These are phyloP conservation scores for Salix dunnii DNA, from an alignment of 345 rosid species.

Conservation along the genomic window DNA sequence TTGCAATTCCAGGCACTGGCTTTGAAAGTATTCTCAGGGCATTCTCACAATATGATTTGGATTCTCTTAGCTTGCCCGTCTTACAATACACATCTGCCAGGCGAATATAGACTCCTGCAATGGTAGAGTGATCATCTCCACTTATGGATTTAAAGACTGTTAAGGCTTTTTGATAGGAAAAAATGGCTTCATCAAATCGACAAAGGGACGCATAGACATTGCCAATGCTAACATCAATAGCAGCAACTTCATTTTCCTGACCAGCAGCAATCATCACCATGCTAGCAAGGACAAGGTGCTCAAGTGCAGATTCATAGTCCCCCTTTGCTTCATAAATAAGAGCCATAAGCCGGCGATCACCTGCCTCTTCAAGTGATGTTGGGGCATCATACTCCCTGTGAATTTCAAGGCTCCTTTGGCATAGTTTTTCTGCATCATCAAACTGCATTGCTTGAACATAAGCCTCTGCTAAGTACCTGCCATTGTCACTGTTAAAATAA, in stretches of 20 bases:
- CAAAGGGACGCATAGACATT: constrained; percentile 74
- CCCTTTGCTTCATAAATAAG: constrained; percentile 92
- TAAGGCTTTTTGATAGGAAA: constrained; percentile 95
- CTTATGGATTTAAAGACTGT: constrained; percentile 83
- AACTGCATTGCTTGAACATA: constrained; percentile 97
- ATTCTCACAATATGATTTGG: constrained; percentile 86
- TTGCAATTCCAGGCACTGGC: constrained; percentile 80
- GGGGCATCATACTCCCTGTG: constrained; percentile 82
- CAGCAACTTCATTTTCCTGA: constrained; percentile 86
- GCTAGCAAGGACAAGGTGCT: constrained; percentile 96
- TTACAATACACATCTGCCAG: constrained; percentile 86
- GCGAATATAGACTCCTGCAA: constrained; percentile 83
- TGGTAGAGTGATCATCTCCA: constrained; percentile 84
- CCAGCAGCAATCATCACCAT: constrained; percentile 91
- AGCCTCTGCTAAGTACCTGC: constrained; percentile 92
- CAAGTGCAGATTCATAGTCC: constrained; percentile 84
- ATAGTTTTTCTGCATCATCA: constrained; percentile 85
- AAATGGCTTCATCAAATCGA: constrained; percentile 90
- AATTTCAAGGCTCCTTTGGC: constrained; percentile 81
- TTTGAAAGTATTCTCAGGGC: constrained; percentile 83
- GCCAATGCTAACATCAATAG: constrained; percentile 90
- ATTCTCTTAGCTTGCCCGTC: constrained; percentile 92
- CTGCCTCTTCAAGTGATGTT: constrained; percentile 87
- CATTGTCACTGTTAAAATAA: constrained; percentile 10
- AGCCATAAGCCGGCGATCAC: constrained; percentile 89